Evolutionary conservation across 2,329 filamentous ascomycete genomes (phyloP).

Genomic region (Fusarium dlaminii): DNA sequence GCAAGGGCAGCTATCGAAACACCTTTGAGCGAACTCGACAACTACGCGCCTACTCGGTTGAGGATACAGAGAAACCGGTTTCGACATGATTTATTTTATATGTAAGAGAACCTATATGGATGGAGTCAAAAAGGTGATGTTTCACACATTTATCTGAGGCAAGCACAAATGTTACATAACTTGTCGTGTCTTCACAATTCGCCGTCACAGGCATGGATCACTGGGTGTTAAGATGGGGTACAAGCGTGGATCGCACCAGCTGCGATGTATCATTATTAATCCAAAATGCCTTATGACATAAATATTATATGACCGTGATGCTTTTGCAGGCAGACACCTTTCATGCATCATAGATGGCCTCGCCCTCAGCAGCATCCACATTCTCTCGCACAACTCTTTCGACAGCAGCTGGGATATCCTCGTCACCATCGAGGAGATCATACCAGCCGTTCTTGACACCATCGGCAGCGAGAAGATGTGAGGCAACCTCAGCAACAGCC

Average conservation of each 20-base stretch:
- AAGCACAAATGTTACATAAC: neutral
- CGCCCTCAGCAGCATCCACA: slow-evolving; percentile 63
- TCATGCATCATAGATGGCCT: slow-evolving; percentile 49
- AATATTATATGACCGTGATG: neutral
- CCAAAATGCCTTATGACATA: neutral
- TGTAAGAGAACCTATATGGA: neutral
- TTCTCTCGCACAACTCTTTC: slow-evolving; percentile 58
- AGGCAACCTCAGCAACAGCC: slow-evolving; percentile 68
- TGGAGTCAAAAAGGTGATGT: neutral
- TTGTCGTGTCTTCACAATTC: neutral
- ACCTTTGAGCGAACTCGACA: slow-evolving; percentile 34
- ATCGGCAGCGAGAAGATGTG: slow-evolving; percentile 62
- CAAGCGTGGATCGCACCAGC: neutral
- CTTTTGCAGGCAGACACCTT: neutral
- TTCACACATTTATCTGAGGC: neutral
- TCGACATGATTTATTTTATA: neutral
- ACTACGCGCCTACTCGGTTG: neutral
- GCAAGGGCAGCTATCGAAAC: slow-evolving; percentile 30
- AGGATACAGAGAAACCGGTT: neutral
- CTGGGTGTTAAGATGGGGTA: neutral
- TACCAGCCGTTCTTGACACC: slow-evolving; percentile 61
- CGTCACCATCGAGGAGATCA: slow-evolving; percentile 64
- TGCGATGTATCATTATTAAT: neutral
- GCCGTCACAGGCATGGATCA: neutral
- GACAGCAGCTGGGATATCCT: slow-evolving; percentile 59